Evolutionary conservation across 2,329 filamentous ascomycete genomes (phyloP).

Genomic region (Talaromyces sp.): DNA sequence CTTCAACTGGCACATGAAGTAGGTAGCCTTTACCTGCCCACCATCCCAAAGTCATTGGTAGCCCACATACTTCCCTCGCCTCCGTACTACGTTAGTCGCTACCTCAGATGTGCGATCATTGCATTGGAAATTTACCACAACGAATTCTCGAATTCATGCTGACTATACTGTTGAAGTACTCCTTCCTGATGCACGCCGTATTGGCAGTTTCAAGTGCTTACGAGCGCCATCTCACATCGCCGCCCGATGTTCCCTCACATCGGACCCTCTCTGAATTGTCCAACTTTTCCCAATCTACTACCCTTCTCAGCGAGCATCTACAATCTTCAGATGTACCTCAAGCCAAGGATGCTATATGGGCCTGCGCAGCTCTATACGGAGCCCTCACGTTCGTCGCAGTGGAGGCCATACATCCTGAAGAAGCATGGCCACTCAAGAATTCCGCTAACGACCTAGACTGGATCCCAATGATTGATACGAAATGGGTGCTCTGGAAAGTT

Average conservation of each 20-base stretch:
- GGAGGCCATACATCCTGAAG: slow-evolving; percentile 39
- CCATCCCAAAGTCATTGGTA: not conserved
- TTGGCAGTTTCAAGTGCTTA: slow-evolving; percentile 45
- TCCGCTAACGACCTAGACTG: slow-evolving; percentile 53
- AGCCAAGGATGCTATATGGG: slow-evolving; percentile 49
- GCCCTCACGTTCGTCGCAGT: slow-evolving; percentile 42
- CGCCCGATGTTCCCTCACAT: slow-evolving; percentile 17
- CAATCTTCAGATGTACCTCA: slow-evolving; percentile 30
- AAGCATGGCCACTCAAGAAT: slow-evolving; percentile 56
- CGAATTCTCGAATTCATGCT: slow-evolving; percentile 1
- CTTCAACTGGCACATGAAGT: not conserved
- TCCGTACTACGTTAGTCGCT: not conserved
- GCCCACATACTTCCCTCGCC: not conserved
- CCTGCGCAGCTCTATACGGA: slow-evolving; percentile 43
- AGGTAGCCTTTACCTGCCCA: not conserved
- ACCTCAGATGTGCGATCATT: not conserved
- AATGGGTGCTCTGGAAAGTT: slow-evolving; percentile 53
- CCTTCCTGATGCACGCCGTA: slow-evolving; percentile 48
- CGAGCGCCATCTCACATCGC: slow-evolving; percentile 18
- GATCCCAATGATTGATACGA: slow-evolving; percentile 57
- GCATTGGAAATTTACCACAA: not conserved
- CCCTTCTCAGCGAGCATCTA: slow-evolving; percentile 40
- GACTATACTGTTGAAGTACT: slow-evolving; percentile 31
- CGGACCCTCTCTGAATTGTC: slow-evolving; percentile 41
- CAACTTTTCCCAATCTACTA: slow-evolving; percentile 44